phyloP scores from a whole-genome alignment of 2,329 filamentous ascomycete genomes.

The Conoideocrella luteorostrata region DNA sequence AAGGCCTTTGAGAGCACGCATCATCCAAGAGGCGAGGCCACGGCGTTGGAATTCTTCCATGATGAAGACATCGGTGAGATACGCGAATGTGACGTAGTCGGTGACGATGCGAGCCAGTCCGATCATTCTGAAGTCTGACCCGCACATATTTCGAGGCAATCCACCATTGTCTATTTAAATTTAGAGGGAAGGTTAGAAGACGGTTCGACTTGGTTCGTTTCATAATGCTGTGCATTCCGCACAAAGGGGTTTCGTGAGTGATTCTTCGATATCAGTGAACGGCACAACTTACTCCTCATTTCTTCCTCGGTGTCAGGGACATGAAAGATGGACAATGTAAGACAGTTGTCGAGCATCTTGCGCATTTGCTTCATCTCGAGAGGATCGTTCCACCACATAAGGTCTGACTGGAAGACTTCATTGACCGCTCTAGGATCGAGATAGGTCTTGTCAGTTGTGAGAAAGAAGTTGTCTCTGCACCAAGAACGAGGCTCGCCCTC shows the following conservation, averaged over 20 bases:
- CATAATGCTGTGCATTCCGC: too few species aligned
- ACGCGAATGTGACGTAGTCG: conserved; percentile 62
- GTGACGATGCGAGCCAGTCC: conserved; percentile 54
- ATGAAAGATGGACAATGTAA: conserved; percentile 54
- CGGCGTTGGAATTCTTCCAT: conserved; percentile 50
- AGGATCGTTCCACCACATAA: conserved; percentile 55
- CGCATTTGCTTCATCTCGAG: conserved; percentile 41
- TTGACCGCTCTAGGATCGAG: conserved; percentile 50
- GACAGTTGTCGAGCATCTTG: conserved; percentile 48
- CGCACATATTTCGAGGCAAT: conserved; percentile 21
- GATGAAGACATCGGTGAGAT: conserved; percentile 62
- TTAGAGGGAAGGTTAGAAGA: not conserved
- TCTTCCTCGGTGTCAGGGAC: conserved; percentile 31
- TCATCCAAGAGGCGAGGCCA: conserved; percentile 60
- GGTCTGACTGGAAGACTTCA: conserved; percentile 47
- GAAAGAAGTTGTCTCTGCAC: conserved; percentile 48
- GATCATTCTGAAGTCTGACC: conserved; percentile 28
- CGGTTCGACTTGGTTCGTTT: too few species aligned
- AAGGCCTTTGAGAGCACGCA: conserved; percentile 52
- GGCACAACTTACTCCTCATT: conserved; percentile 28
- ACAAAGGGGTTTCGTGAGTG: too few species aligned
- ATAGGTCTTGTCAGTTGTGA: conserved; percentile 54
- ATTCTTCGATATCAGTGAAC: conserved; percentile 16
- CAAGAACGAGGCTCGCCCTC: conserved; percentile 35
- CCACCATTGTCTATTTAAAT: conserved; percentile 25